Evolutionary conservation across 2,329 filamentous ascomycete species (phyloP).

Genomic region (Podosphaera leucotricha): DNA sequence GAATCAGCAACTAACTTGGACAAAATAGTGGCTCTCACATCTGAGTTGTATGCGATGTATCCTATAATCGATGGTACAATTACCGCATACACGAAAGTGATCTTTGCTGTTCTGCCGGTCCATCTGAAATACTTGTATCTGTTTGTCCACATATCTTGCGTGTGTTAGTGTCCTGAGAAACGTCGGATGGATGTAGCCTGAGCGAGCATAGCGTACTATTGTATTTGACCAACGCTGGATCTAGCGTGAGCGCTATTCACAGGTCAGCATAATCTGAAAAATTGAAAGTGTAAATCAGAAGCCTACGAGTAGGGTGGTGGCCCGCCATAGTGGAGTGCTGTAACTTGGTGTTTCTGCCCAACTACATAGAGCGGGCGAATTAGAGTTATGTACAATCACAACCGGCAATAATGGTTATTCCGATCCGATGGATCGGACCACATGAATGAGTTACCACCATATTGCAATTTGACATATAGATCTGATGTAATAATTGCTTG

Average conservation of each 20-base stretch:
- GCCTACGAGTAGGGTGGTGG: constrained; percentile 22
- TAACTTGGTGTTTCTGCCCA: neutral
- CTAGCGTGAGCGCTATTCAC: constrained; percentile 12
- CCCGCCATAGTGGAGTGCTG: constrained; percentile 22
- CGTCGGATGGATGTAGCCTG: constrained; percentile 2
- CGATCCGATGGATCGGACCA: no score
- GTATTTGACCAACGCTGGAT: constrained; percentile 31
- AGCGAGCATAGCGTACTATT: constrained; percentile 19
- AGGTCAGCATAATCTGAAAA: constrained; percentile 5
- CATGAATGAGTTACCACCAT: no score
- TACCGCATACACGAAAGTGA: constrained; percentile 56
- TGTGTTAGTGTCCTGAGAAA: constrained; percentile 2
- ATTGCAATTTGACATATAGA: no score
- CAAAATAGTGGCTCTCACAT: constrained; percentile 37
- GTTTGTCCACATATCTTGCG: constrained; percentile 54
- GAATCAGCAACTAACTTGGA: constrained; percentile 6
- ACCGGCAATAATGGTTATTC: no score
- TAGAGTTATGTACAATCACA: no score
- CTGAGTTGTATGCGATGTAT: constrained; percentile 53
- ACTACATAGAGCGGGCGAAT: neutral
- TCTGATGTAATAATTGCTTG: no score
- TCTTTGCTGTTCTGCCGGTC: constrained; percentile 59
- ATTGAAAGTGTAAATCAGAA: neutral
- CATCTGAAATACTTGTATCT: constrained; percentile 91
- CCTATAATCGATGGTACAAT: constrained; percentile 49